Evolutionary conservation across 495 filamentous ascomycete genomes (phyloP).

Genomic region (Penicillium paradoxum): DNA sequence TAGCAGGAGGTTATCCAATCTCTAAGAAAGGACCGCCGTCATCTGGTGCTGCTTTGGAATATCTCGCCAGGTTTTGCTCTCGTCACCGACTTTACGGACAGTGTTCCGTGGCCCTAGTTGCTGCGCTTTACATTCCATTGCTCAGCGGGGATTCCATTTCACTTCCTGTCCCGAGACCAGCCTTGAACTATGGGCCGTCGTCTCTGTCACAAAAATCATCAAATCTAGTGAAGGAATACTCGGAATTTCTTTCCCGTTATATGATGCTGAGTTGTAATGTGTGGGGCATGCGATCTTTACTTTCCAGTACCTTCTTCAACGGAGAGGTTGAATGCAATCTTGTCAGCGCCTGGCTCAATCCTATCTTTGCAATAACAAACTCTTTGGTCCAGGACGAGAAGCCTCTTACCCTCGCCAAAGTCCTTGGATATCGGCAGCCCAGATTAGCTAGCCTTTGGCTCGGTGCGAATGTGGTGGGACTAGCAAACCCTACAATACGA

Average conservation of each 20-base stretch:
- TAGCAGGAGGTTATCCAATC: background rate
- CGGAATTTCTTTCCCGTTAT: slow-evolving; percentile 17
- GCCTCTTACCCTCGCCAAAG: slow-evolving; percentile 1
- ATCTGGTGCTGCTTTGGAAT: slow-evolving; percentile 21
- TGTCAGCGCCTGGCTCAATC: slow-evolving; percentile 30
- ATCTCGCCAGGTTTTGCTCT: slow-evolving; percentile 24
- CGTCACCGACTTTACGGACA: slow-evolving; percentile 24
- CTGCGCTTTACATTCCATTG: slow-evolving; percentile 25
- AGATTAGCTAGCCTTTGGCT: slow-evolving; percentile 23
- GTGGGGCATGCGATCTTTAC: slow-evolving; percentile 26
- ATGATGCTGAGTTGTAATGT: slow-evolving; percentile 22
- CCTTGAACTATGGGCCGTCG: background rate
- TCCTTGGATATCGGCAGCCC: slow-evolving; percentile 17
- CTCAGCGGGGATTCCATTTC: slow-evolving; percentile 9
- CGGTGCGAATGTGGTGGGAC: slow-evolving; percentile 18
- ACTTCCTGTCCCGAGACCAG: slow-evolving; percentile 18
- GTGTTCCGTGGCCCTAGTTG: slow-evolving; percentile 24
- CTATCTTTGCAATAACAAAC: slow-evolving; percentile 23
- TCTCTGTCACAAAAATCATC: slow-evolving; percentile 3
- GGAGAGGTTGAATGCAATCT: slow-evolving; percentile 26
- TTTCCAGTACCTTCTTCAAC: slow-evolving; percentile 28
- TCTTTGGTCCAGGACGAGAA: slow-evolving; percentile 6
- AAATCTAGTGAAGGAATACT: slow-evolving; percentile 12
- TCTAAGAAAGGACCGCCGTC: slow-evolving; percentile 7
- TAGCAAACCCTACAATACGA: slow-evolving; percentile 16